Evolutionary conservation across 768 basidiomycete species (phyloP).

Genomic region (Mycena olivaceomarginata): DNA sequence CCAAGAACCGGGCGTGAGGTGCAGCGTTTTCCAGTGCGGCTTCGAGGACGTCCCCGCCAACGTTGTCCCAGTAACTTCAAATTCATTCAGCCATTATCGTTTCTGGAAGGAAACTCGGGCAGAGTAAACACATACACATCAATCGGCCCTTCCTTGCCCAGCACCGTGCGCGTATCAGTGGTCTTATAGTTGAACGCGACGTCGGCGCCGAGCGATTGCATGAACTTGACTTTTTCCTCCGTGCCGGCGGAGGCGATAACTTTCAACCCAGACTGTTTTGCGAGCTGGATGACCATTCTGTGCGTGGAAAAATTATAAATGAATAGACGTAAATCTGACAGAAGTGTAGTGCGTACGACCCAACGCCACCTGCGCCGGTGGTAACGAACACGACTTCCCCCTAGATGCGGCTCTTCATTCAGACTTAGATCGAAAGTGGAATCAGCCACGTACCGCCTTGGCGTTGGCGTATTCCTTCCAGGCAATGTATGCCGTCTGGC

Average conservation of each 20-base stretch:
- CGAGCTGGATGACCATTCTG: neutral
- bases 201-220: neutral
- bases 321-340: neutral
- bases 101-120: too few relatives aligned
- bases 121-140: neutral
- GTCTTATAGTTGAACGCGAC: neutral
- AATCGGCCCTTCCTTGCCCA: constrained; percentile 3
- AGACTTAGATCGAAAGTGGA: neutral
- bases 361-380: neutral
- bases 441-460: too few relatives aligned
- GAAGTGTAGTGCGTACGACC: neutral
- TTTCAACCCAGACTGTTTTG: neutral
- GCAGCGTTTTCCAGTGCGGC: neutral
- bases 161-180: neutral
- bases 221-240: neutral
- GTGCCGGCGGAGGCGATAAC: neutral
- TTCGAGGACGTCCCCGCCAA: neutral
- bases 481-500: too few relatives aligned
- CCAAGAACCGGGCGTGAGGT: neutral
- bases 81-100: too few relatives aligned
- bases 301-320: too few relatives aligned
- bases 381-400: neutral
- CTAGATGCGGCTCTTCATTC: neutral
- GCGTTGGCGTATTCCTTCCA: too few relatives aligned
- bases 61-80: neutral